A percentile compares a stretch with the other conserved stretches of the same genome.
Conservation (phyloP, 257 asterid species). For the Rhazya stricta region DNA sequence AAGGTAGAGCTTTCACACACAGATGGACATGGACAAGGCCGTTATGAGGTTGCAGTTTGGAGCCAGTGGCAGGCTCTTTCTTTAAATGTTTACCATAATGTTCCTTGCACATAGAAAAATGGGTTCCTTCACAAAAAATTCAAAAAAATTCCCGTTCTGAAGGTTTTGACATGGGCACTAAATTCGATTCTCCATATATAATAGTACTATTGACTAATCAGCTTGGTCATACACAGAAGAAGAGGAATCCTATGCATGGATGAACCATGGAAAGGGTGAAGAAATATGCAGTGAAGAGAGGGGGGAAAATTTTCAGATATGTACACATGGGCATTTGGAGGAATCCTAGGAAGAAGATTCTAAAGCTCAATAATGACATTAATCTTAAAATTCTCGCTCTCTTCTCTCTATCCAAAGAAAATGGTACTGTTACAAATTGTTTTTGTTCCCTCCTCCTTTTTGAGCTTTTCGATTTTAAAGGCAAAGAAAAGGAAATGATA, state of each 20-base stretch:
- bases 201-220: not conserved
- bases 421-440: not conserved
- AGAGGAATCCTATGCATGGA: conserved; percentile 28
- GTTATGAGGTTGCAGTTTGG: conserved; percentile 8
- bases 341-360: conserved; percentile 31
- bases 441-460: not conserved
- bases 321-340: conserved; percentile 21
- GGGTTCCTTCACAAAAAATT: not conserved
- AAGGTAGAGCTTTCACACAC: not conserved
- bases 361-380: not conserved
- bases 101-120: not conserved
- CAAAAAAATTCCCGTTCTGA: not conserved
- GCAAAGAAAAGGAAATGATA: not conserved
- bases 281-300: not conserved
- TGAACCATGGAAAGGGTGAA: conserved; percentile 1
- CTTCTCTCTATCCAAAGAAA: not conserved
- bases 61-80: not conserved
- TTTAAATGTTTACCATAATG: not conserved
- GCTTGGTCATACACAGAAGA: not conserved
- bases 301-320: conserved; percentile 2
- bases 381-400: not conserved
- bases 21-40: not conserved
- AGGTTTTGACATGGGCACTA: not conserved
- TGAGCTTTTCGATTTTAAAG: not conserved
- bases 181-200: not conserved